A percentile compares a stretch with the other conserved stretches of the same genome.
These are phyloP conservation scores for Coemansia sp. DNA, from an alignment of 192 early-diverging fungal species.

Conservation along the genomic window DNA sequence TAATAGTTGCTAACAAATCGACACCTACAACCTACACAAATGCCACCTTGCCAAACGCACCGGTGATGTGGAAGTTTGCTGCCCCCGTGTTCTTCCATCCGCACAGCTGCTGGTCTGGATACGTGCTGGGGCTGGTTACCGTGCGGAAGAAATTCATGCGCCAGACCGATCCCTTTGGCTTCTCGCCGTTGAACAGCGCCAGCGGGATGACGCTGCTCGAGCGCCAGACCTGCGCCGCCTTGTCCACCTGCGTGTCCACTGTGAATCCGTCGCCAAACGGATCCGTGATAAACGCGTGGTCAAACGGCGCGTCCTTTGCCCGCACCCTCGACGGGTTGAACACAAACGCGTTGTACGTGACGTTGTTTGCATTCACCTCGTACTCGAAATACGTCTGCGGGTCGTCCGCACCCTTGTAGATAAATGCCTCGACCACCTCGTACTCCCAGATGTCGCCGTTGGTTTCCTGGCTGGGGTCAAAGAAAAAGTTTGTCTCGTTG, in stretches of 20 bases:
- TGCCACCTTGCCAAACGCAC: constrained; percentile 28
- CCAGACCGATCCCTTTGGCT: constrained; percentile 35
- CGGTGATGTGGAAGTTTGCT: constrained; percentile 51
- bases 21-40: constrained; percentile 10
- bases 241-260: constrained; percentile 32
- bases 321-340: constrained; percentile 47
- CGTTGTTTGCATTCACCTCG: constrained; percentile 48
- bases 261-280: constrained; percentile 50
- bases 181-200: constrained; percentile 50
- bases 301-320: constrained; percentile 34
- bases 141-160: constrained; percentile 56
- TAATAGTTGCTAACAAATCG: background rate
- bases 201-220: constrained; percentile 34
- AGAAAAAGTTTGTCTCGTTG: constrained; percentile 41
- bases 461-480: constrained; percentile 36
- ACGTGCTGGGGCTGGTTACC: constrained; percentile 27
- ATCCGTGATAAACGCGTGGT: constrained; percentile 38
- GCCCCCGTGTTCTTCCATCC: constrained; percentile 44
- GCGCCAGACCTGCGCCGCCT: constrained; percentile 21
- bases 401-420: constrained; percentile 40
- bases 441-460: constrained; percentile 53
- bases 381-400: constrained; percentile 52
- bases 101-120: constrained; percentile 49
- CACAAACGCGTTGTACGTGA: constrained; percentile 50
- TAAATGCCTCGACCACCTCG: constrained; percentile 52